Conservation (phyloP, 352 stramenopile genomes). For the Blastocystis sp. region DNA sequence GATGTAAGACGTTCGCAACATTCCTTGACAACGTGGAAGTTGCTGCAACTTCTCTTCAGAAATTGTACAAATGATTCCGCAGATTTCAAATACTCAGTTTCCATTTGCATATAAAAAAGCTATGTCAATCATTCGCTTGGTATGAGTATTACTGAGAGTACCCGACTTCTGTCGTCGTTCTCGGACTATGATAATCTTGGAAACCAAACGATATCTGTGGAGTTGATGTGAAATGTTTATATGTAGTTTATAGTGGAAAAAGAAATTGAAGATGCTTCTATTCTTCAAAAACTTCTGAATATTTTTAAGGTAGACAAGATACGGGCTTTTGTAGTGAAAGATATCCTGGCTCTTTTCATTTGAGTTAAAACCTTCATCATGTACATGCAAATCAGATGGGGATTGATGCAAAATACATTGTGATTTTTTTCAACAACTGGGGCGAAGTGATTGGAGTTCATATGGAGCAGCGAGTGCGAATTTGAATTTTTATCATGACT, state of each 20-base stretch:
- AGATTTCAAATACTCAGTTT: conserved; percentile 52
- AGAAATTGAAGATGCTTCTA: background rate
- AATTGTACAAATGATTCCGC: conserved; percentile 59
- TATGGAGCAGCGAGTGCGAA: background rate
- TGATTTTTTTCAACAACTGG: conserved; percentile 46
- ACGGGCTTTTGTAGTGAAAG: background rate
- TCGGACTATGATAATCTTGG: conserved; percentile 13
- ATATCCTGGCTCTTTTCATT: background rate
- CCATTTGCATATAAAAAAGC: background rate
- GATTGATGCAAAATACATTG: background rate
- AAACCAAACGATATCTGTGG: conserved; percentile 4
- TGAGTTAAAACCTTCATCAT: background rate
- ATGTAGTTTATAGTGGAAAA: background rate
- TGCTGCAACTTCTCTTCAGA: conserved; percentile 14
- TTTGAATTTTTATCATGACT: background rate
- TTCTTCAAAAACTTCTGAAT: background rate
- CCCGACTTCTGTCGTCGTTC: background rate
- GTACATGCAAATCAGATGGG: background rate
- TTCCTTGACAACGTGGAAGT: conserved; percentile 61
- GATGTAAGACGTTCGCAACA: conserved; percentile 19
- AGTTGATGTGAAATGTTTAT: background rate
- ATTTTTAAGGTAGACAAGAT: background rate
- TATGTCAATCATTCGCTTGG: background rate
- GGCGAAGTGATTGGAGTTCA: background rate
- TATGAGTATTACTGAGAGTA: background rate